Evolutionary conservation across 768 basidiomycete species (phyloP).

Genomic region (Lepiota brunneoincarnata): DNA sequence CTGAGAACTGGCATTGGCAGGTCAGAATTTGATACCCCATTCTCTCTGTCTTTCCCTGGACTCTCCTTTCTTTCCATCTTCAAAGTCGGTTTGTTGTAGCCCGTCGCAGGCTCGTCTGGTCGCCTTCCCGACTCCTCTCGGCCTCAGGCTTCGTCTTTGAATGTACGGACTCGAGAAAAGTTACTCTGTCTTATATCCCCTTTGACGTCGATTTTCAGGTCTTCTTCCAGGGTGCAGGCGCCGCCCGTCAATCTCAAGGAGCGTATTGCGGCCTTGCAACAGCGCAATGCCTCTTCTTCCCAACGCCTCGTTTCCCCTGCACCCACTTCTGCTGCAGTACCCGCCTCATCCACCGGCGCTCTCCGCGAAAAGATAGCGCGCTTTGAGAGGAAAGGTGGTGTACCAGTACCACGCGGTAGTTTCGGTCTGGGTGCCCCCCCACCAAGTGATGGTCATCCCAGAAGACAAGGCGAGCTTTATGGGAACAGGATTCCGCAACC

Average conservation of each 20-base stretch:
- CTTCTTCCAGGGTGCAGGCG: slow-evolving; percentile 28
- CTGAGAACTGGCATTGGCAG: background rate
- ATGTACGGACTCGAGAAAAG: background rate
- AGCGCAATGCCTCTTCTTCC: slow-evolving; percentile 31
- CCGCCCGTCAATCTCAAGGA: slow-evolving; percentile 66
- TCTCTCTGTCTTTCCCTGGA: background rate
- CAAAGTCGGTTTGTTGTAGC: background rate
- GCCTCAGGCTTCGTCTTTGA: background rate
- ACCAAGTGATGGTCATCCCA: slow-evolving; percentile 42
- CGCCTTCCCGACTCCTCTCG: background rate
- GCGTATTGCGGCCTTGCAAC: slow-evolving; percentile 80
- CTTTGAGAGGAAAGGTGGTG: slow-evolving; percentile 76
- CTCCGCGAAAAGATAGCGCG: slow-evolving; percentile 72
- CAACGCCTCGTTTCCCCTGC: slow-evolving; percentile 29
- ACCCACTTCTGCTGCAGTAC: slow-evolving; percentile 14
- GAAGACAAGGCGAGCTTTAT: slow-evolving; percentile 65
- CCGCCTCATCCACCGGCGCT: slow-evolving; percentile 21
- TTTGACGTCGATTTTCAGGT: slow-evolving; percentile 14
- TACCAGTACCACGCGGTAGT: slow-evolving; percentile 72
- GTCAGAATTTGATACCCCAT: background rate
- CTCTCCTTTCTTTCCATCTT: background rate
- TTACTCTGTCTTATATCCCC: background rate
- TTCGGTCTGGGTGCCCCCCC: slow-evolving; percentile 69
- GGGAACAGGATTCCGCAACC: slow-evolving; percentile 65
- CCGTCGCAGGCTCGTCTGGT: slow-evolving; percentile 7